Evolutionary conservation across 192 early-diverging fungal genomes (phyloP).

Genomic region (Mortierella alpina): DNA sequence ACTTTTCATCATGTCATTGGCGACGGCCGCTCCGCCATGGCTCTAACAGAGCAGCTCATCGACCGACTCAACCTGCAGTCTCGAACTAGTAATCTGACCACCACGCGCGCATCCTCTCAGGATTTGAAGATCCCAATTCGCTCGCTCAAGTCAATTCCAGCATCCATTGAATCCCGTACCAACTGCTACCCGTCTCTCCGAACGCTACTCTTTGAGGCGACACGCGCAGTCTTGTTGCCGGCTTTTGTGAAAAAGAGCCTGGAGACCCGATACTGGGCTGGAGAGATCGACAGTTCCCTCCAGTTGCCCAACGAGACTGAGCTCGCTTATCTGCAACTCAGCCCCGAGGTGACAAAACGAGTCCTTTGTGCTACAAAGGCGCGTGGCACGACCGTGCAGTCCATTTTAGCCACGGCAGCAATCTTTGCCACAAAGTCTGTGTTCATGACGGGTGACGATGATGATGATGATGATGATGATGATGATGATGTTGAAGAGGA

Average conservation of each 20-base stretch:
- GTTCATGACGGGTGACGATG: slow-evolving; percentile 6
- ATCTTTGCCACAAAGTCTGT: slow-evolving; percentile 33
- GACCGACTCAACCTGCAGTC: slow-evolving; percentile 19
- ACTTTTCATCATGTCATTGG: slow-evolving; percentile 39
- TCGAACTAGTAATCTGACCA: not conserved
- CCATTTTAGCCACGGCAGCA: slow-evolving; percentile 21
- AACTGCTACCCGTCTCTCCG: slow-evolving; percentile 41
- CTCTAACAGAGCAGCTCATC: slow-evolving; percentile 21
- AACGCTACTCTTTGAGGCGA: slow-evolving; percentile 20
- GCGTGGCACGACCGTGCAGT: slow-evolving; percentile 30
- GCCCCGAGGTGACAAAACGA: slow-evolving; percentile 1
- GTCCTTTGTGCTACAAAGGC: slow-evolving; percentile 10
- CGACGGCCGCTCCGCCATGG: slow-evolving; percentile 32
- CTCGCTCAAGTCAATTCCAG: slow-evolving; percentile 13
- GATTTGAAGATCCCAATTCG: slow-evolving; percentile 9
- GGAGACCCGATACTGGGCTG: slow-evolving; percentile 46
- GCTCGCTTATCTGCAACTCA: slow-evolving; percentile 7
- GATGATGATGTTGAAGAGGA: not conserved
- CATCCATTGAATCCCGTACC: slow-evolving; percentile 28
- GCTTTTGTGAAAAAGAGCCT: slow-evolving; percentile 25
- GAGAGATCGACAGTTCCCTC: slow-evolving; percentile 39
- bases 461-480: not conserved
- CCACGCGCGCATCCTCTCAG: not conserved
- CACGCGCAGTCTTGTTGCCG: slow-evolving; percentile 22
- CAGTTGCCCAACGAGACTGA: slow-evolving; percentile 32